These are phyloP conservation scores for Gigaspora rosea DNA, from an alignment of 192 early-diverging fungal genomes.

Conservation along the genomic window DNA sequence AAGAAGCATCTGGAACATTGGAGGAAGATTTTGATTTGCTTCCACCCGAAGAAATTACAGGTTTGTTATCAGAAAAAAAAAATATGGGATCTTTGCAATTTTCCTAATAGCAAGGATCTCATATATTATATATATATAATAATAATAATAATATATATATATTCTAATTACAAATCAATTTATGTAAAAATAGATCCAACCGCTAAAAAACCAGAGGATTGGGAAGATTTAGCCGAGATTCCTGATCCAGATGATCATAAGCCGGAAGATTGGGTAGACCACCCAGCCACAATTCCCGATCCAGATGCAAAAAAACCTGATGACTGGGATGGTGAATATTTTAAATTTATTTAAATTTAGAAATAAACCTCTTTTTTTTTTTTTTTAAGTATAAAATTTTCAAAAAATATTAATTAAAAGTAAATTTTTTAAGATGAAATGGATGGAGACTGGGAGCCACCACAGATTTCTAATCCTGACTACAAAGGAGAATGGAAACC, in stretches of 20 bases:
- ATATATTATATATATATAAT: too few species aligned
- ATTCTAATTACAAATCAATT: background rate
- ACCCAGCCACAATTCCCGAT: constrained; percentile 81
- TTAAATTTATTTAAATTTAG: too few species aligned
- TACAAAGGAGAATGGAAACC: constrained; percentile 84
- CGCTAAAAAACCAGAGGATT: constrained; percentile 90
- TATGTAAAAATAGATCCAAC: constrained; percentile 47
- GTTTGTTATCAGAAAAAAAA: too few species aligned
- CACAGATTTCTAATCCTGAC: constrained; percentile 83
- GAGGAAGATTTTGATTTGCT: constrained; percentile 80
- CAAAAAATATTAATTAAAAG: background rate
- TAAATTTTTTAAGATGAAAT: constrained; percentile 60
- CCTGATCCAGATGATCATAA: constrained; percentile 80
- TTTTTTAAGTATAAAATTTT: background rate
- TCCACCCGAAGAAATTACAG: constrained; percentile 46
- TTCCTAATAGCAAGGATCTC: too few species aligned
- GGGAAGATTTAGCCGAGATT: constrained; percentile 79
- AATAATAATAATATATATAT: too few species aligned
- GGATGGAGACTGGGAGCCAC: constrained; percentile 96
- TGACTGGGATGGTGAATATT: constrained; percentile 74
- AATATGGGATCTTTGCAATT: too few species aligned
- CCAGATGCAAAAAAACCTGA: constrained; percentile 82
- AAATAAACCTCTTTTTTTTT: background rate
- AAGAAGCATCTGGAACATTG: constrained; percentile 77
- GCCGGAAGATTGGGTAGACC: constrained; percentile 90